Evolutionary conservation across 1,284 basidiomycete species (phyloP).

Genomic region (Veloporphyrellus conicus): DNA sequence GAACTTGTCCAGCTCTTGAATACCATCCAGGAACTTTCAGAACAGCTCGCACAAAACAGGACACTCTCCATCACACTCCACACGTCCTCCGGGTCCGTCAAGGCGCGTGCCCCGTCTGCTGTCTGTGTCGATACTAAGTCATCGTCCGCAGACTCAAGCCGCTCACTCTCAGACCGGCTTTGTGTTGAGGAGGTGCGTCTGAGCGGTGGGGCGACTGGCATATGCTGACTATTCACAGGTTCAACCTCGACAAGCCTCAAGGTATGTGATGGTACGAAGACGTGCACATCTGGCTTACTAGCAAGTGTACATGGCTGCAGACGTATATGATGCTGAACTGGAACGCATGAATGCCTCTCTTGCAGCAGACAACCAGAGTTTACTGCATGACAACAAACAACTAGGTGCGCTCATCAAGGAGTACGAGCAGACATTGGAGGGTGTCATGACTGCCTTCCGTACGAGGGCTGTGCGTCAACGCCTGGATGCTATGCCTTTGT

Average conservation of each 20-base stretch:
- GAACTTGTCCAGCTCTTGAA: conserved; percentile 68
- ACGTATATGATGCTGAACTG: conserved; percentile 89
- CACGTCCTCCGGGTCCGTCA: conserved; percentile 70
- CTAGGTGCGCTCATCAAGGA: conserved; percentile 87
- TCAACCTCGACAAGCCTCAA: conserved; percentile 88
- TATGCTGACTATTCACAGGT: conserved; percentile 37
- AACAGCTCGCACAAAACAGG: conserved; percentile 81
- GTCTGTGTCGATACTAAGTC: conserved; percentile 1
- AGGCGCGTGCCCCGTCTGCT: conserved; percentile 47
- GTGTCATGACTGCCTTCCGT: conserved; percentile 91
- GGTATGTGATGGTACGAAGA: conserved; percentile 45
- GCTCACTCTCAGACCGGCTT: conserved; percentile 82
- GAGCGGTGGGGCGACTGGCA: not conserved
- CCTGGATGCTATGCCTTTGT: not conserved
- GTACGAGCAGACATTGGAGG: conserved; percentile 95
- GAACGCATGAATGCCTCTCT: conserved; percentile 87
- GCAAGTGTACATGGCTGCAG: conserved; percentile 41
- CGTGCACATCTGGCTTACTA: not conserved
- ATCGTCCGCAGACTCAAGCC: conserved; percentile 50
- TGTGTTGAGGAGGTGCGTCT: conserved; percentile 72
- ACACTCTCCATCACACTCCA: conserved; percentile 54
- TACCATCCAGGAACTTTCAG: conserved; percentile 73
- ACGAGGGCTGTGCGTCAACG: conserved; percentile 74
- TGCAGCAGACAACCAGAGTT: conserved; percentile 77
- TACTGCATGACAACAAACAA: conserved; percentile 95